Conservation (phyloP, 2,329 filamentous ascomycete genomes). For the Aspergillus quadrilineatus region DNA sequence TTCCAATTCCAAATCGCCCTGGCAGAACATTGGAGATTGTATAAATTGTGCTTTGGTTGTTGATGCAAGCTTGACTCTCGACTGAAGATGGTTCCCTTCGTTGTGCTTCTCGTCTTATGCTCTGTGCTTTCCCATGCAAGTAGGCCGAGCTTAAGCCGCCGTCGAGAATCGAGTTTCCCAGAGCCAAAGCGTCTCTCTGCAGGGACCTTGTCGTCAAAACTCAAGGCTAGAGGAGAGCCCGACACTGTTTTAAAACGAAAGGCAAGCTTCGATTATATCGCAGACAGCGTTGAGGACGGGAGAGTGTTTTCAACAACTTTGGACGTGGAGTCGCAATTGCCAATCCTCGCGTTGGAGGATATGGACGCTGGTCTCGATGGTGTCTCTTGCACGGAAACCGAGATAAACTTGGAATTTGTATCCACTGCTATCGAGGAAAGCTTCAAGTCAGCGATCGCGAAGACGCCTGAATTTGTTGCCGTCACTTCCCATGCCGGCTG, state of each 20-base stretch:
- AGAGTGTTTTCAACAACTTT: background rate
- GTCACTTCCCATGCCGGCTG: conserved; percentile 6
- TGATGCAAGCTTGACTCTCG: background rate
- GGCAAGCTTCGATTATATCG: conserved; percentile 1
- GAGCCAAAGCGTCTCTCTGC: background rate
- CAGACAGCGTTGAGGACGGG: background rate
- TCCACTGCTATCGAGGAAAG: background rate
- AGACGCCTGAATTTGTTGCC: background rate
- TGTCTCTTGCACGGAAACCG: background rate
- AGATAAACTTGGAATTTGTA: background rate
- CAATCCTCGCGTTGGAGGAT: conserved; percentile 1
- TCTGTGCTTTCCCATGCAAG: background rate
- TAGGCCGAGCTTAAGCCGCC: background rate
- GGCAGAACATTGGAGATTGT: background rate
- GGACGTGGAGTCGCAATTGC: conserved; percentile 2
- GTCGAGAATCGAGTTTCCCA: background rate
- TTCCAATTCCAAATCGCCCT: background rate
- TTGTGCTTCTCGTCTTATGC: background rate
- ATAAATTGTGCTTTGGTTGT: no score
- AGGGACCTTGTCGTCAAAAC: background rate
- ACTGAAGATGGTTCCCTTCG: background rate
- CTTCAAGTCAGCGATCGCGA: background rate
- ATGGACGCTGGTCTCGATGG: background rate
- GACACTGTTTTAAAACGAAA: background rate
- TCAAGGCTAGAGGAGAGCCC: background rate